Base-by-base conservation (phyloP, 768 basidiomycete species). In the Lactifluus volemus region DNA sequence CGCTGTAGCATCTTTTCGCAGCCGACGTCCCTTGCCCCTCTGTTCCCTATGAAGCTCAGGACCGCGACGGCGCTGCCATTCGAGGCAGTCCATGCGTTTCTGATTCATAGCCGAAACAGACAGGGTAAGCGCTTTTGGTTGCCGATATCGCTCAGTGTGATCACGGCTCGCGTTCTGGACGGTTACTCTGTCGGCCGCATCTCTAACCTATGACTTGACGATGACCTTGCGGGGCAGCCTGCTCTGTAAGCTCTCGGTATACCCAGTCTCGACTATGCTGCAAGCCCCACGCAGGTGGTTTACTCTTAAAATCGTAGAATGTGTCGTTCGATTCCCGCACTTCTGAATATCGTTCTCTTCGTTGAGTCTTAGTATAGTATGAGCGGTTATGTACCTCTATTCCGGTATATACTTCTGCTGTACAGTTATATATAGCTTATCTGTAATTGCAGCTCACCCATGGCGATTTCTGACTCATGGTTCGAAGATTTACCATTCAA, bases 91-190 rank as follows among this genome's bases (percentile, higher is more conserved):
- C 8, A 48, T 53, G 44, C 56, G 41, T 49, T 41, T 49, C 61
- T 63, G 61, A 63, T 63, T 63, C 61, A 63, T 63, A 63, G 61
- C 61, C 56, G 56, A 63, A 63, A 63, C 57, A 63, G 57, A 58
- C 32, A 34, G 61, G 56, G 56, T 49, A 49, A 63, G 61, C 47
- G 61, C 41, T 49, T 15, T 41, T 58, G 61, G 56, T 32, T 41
- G 52, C 52, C 49, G 42, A 51, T 41, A 49, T 44, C 15, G 61
- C 61, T 53, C 39, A 36, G 21, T 7, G 41, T 45, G 55, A n/a
- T 21, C 17, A 19, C 30, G 5, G 9, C 15, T 38, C 12, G 15
- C 7, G 3, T 19, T 44, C 32, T n/a, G 30, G 14, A 15, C 29
- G 3, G 41, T 45, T 30, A 5, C 39, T 44, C 29, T 52, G 1